These are phyloP conservation scores for Astraeus odoratus DNA, from an alignment of 768 basidiomycete species.

Conservation along the genomic window DNA sequence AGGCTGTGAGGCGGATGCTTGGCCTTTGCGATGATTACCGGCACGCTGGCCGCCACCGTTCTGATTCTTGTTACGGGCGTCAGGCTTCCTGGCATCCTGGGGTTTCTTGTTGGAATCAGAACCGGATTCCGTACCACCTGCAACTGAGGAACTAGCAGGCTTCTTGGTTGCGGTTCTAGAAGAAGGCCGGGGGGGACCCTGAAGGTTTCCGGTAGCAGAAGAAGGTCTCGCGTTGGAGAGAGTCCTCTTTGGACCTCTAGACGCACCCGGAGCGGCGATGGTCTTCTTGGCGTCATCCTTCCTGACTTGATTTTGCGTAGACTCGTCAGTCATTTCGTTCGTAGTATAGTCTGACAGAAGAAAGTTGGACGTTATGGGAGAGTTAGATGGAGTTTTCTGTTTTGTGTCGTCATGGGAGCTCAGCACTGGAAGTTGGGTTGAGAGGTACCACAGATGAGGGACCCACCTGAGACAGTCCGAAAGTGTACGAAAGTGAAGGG, in stretches of 20 bases:
- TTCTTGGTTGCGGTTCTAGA: conserved; percentile 68
- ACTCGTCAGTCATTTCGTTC: conserved; percentile 88
- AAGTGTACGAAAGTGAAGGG: conserved; percentile 34
- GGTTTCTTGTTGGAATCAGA: conserved; percentile 66
- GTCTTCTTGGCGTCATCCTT: conserved; percentile 69
- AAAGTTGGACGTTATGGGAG: too few relatives aligned
- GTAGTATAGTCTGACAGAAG: conserved; percentile 44
- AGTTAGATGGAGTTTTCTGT: conserved; percentile 46
- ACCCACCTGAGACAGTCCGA: conserved; percentile 33
- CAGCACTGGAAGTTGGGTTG: conserved; percentile 12
- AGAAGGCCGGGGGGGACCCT: conserved; percentile 49
- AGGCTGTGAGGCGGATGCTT: conserved; percentile 52
- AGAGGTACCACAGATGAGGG: too few relatives aligned
- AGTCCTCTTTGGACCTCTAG: conserved; percentile 54
- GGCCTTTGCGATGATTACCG: conserved; percentile 47
- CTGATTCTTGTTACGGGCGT: conserved; percentile 49
- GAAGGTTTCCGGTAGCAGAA: conserved; percentile 35
- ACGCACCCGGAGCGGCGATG: conserved; percentile 35
- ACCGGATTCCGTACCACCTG: conserved; percentile 52
- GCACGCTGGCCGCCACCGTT: conserved; percentile 39
- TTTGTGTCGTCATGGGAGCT: conserved; percentile 24
- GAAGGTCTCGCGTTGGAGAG: conserved; percentile 38
- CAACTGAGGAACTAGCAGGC: conserved; percentile 24
- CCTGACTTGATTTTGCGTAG: conserved; percentile 43
- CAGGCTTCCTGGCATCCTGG: conserved; percentile 47